A percentile compares a stretch with the other conserved stretches of the same genome.
phyloP scores from a whole-genome alignment of 1,284 basidiomycete genomes.

The Ustilago trichophora region DNA sequence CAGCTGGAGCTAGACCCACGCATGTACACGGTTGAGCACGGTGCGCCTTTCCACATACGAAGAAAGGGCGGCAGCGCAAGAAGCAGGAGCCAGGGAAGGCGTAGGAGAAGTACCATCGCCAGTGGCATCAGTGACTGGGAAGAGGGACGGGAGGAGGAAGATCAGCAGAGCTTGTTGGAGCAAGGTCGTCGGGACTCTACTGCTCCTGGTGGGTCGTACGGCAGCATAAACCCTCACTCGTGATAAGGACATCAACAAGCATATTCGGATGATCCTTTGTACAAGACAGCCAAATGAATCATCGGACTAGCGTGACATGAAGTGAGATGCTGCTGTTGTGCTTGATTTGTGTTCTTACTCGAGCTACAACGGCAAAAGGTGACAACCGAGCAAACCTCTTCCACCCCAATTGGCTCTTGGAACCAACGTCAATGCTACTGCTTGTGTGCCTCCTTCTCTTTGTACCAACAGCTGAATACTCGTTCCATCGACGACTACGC shows the following conservation, averaged over 20 bases:
- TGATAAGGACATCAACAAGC: too few relatives aligned
- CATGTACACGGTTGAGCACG: constrained; percentile 35
- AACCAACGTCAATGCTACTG: constrained; percentile 9
- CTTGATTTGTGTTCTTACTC: too few relatives aligned
- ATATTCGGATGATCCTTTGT: too few relatives aligned
- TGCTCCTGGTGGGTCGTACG: constrained; percentile 8
- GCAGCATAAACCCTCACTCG: constrained; percentile 17
- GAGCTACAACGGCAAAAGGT: constrained; percentile 32
- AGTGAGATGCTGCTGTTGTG: too few relatives aligned
- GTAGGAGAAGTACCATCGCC: background rate
- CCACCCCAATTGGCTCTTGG: constrained; percentile 46
- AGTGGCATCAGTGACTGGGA: background rate
- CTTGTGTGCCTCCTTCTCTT: background rate
- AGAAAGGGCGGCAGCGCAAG: constrained; percentile 3
- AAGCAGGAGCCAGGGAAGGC: constrained; percentile 1
- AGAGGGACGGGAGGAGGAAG: background rate
- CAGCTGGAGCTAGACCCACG: constrained; percentile 35
- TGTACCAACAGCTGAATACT: constrained; percentile 12
- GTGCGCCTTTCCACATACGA: constrained; percentile 15
- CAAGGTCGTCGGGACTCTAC: constrained; percentile 4
- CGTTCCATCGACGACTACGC: constrained; percentile 26
- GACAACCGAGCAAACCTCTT: constrained; percentile 48
- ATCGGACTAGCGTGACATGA: too few relatives aligned
- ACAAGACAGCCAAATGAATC: too few relatives aligned
- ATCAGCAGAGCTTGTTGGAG: constrained; percentile 33